phyloP scores from a whole-genome alignment of 1,139 yeast species.

The Tardiomyces blankii region DNA sequence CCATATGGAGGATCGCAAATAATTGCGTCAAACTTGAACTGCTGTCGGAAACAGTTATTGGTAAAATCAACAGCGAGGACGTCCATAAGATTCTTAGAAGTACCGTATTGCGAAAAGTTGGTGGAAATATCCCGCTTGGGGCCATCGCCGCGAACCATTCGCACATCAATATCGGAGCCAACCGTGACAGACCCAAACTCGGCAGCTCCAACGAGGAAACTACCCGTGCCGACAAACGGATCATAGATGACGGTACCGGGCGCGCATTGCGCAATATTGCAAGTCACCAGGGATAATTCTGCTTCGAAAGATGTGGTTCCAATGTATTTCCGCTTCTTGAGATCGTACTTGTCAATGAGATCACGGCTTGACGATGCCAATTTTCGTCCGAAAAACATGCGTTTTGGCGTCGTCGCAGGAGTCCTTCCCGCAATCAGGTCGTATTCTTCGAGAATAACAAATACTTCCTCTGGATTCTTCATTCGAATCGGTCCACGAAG shows the following conservation, averaged over 20 bases:
- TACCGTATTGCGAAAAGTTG: conserved; percentile 69
- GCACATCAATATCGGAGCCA: conserved; percentile 88
- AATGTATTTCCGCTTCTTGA: conserved; percentile 73
- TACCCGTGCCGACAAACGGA: conserved; percentile 96
- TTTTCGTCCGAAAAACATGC: conserved; percentile 67
- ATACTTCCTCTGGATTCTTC: conserved; percentile 67
- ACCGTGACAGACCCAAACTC: conserved; percentile 70
- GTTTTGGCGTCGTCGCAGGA: conserved; percentile 42
- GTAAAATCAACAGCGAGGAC: conserved; percentile 91
- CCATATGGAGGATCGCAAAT: conserved; percentile 98
- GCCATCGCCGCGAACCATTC: conserved; percentile 68
- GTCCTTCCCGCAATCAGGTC: conserved; percentile 11
- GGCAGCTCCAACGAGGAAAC: conserved; percentile 83
- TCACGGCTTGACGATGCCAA: conserved; percentile 58
- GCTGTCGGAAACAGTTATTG: conserved; percentile 63
- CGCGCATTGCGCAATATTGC: conserved; percentile 71
- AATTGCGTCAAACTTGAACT: conserved; percentile 62
- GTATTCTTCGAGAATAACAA: conserved; percentile 69
- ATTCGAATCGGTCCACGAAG: conserved; percentile 70
- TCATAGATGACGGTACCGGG: conserved; percentile 68
- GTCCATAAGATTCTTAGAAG: conserved; percentile 51
- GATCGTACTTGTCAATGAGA: conserved; percentile 65
- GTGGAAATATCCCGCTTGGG: conserved; percentile 37
- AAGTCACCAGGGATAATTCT: conserved; percentile 56
- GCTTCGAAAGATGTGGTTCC: conserved; percentile 98